Evolutionary conservation across 768 basidiomycete species (phyloP).

Genomic region (Lentinula lateritia): DNA sequence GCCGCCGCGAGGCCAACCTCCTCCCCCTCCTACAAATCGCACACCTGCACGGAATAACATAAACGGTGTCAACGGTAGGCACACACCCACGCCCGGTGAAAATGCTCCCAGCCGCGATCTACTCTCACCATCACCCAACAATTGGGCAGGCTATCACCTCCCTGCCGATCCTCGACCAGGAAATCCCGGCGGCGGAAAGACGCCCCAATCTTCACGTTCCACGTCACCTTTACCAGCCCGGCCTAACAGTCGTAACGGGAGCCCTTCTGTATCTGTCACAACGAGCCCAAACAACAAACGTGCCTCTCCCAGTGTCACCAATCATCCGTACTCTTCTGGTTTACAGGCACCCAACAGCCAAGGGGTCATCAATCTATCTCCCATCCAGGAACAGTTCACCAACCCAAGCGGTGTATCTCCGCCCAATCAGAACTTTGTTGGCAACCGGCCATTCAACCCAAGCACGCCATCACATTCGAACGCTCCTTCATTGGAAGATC

Average conservation of each 20-base stretch:
- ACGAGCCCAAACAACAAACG: conserved; percentile 34
- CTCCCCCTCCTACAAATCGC: conserved; percentile 41
- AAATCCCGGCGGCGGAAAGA: conserved; percentile 38
- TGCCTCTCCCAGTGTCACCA: conserved; percentile 31
- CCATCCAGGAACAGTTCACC: conserved; percentile 64
- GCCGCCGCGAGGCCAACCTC: conserved; percentile 62
- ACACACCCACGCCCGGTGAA: conserved; percentile 58
- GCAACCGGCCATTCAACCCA: conserved; percentile 54
- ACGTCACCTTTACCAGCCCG: conserved; percentile 38
- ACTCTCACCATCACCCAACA: conserved; percentile 35
- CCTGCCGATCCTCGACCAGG: conserved; percentile 58
- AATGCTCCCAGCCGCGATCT: conserved; percentile 23
- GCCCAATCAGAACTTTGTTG: conserved; percentile 43
- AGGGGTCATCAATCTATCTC: conserved; percentile 50
- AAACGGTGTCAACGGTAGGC: conserved; percentile 29
- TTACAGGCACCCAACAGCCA: conserved; percentile 26
- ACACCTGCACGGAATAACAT: conserved; percentile 24
- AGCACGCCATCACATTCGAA: conserved; percentile 35
- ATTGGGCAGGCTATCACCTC: conserved; percentile 46
- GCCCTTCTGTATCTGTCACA: conserved; percentile 40
- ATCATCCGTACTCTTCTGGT: conserved; percentile 53
- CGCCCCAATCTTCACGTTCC: conserved; percentile 28
- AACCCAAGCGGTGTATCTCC: conserved; percentile 41
- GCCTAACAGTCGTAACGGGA: conserved; percentile 41
- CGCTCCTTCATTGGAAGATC: conserved; percentile 63